Conservation (phyloP, 1,284 basidiomycete genomes). For the Meripilus lineatus region DNA sequence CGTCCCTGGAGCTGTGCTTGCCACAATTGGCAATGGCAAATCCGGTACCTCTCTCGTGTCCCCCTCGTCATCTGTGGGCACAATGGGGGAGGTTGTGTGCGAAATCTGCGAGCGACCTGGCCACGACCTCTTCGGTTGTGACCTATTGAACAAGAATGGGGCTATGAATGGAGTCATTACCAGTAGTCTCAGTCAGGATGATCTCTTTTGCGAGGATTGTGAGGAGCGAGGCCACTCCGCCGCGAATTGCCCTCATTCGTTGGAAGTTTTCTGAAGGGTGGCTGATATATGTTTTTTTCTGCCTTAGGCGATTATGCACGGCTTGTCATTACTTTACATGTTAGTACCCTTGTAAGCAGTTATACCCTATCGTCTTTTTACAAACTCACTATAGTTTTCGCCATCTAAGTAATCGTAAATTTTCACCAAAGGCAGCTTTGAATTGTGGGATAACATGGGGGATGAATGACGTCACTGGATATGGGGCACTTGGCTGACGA, state of each 20-base stretch:
- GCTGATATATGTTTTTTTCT: not conserved
- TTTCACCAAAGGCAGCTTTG: too few species aligned
- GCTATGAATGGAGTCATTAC: constrained; percentile 14
- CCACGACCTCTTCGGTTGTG: constrained; percentile 80
- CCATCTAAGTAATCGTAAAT: too few species aligned
- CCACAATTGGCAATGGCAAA: not conserved
- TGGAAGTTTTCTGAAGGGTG: constrained; percentile 65
- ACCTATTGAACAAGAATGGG: constrained; percentile 35
- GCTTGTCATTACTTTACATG: constrained; percentile 1
- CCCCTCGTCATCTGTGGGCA: constrained; percentile 3
- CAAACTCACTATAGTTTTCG: too few species aligned
- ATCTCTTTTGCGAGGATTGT: constrained; percentile 71
- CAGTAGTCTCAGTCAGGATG: constrained; percentile 17
- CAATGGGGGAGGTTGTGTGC: constrained; percentile 44
- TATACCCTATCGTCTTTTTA: too few species aligned
- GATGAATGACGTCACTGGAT: not conserved
- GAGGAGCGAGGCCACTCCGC: constrained; percentile 69
- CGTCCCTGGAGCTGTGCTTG: constrained; percentile 13
- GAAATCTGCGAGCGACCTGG: constrained; percentile 81
- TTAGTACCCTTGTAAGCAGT: too few species aligned
- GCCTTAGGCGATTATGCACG: not conserved
- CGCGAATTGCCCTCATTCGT: constrained; percentile 70
- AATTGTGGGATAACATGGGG: not conserved
- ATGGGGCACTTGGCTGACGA: not conserved
- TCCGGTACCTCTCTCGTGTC: constrained; percentile 11